Evolutionary conservation across 2,329 filamentous ascomycete species (phyloP).

Genomic region (Neonectria faginata): DNA sequence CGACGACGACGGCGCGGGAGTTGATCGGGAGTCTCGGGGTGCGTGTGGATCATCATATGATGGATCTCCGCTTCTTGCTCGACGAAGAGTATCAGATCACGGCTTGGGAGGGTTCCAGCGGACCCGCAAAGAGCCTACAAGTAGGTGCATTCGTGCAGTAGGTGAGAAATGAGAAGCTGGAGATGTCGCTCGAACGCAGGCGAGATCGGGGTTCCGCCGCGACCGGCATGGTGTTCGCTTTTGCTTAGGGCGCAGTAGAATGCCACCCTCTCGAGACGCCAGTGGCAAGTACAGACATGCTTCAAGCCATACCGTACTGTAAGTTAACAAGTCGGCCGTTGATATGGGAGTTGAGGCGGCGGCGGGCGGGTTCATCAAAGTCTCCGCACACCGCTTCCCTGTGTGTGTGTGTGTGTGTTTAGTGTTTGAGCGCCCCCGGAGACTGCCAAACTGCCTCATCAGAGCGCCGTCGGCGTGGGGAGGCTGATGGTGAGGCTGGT

Average conservation of each 20-base stretch:
- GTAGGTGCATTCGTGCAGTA: too few relatives aligned
- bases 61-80: background rate
- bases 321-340: slow-evolving; percentile 1
- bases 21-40: slow-evolving; percentile 4
- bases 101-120: slow-evolving; percentile 3
- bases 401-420: background rate
- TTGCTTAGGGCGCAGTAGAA: slow-evolving; percentile 19
- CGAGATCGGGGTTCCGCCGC: slow-evolving; percentile 5
- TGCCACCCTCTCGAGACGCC: slow-evolving; percentile 21
- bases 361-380: background rate
- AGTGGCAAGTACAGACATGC: slow-evolving; percentile 12
- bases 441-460: background rate
- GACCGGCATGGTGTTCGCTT: slow-evolving; percentile 15
- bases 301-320: too few relatives aligned
- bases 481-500: slow-evolving; percentile 14
- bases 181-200: slow-evolving; percentile 5
- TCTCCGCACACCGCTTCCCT: slow-evolving; percentile 22
- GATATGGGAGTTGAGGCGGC: slow-evolving; percentile 15
- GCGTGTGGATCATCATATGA: background rate
- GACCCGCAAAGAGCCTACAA: background rate
- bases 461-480: background rate
- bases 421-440: slow-evolving; percentile 6
- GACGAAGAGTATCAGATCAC: slow-evolving; percentile 1
- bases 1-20: background rate
- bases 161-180: background rate